Conservation (phyloP, 2,329 filamentous ascomycete species). For the Aureobasidium sp. region DNA sequence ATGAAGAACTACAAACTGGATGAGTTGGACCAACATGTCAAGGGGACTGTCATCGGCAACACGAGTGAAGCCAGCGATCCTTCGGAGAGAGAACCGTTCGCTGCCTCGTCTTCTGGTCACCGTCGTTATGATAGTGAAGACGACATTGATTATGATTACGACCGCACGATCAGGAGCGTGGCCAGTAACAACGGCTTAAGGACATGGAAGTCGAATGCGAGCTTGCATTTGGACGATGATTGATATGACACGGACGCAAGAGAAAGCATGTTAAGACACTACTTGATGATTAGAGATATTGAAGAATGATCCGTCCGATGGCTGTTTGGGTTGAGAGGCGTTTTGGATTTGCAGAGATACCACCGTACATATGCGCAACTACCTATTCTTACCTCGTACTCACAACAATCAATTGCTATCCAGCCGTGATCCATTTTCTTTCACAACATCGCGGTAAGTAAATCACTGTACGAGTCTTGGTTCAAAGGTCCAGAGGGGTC, state of each 20-base stretch:
- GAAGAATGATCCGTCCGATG: not conserved
- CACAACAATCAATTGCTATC: not conserved
- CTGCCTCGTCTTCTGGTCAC: conserved; percentile 6
- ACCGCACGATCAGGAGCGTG: not conserved
- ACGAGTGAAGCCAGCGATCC: conserved; percentile 12
- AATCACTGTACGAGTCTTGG: no score
- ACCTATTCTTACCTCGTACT: not conserved
- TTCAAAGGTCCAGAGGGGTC: no score
- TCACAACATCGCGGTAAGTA: no score
- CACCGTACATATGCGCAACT: not conserved
- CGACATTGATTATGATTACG: conserved; percentile 9
- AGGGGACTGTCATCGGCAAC: conserved; percentile 34
- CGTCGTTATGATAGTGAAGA: conserved; percentile 11
- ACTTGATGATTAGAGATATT: conserved; percentile 1
- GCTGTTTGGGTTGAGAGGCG: not conserved
- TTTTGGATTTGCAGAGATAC: not conserved
- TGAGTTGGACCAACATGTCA: conserved; percentile 38
- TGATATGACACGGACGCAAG: not conserved
- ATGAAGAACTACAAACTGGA: conserved; percentile 52
- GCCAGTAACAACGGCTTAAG: not conserved
- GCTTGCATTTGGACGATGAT: conserved; percentile 5
- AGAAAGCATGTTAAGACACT: not conserved
- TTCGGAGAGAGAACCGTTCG: conserved; percentile 18
- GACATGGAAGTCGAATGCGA: conserved; percentile 10
- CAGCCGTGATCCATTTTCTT: no score